Evolutionary conservation across 2,329 filamentous ascomycete genomes (phyloP).

Genomic region (Ophiostoma populinum): DNA sequence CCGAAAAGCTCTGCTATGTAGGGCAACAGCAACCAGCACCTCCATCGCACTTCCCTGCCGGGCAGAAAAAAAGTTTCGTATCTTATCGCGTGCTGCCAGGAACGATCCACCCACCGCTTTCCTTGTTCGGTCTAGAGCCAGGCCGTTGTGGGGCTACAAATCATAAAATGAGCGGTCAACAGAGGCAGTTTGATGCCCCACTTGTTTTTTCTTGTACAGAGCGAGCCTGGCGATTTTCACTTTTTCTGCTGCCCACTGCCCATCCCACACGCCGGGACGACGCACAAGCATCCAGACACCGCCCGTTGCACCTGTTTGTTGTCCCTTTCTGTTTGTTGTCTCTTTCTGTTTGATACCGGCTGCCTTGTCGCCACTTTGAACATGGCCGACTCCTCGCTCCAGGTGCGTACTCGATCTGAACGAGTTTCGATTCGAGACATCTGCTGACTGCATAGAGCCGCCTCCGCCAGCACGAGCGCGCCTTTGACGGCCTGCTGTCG

Average conservation of each 20-base stretch:
- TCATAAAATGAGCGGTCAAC: constrained; percentile 2
- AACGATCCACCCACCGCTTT: constrained; percentile 4
- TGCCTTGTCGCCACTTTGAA: background rate
- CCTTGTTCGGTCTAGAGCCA: background rate
- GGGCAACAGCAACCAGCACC: background rate
- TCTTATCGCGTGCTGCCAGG: constrained; percentile 3
- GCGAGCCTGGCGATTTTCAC: constrained; percentile 1
- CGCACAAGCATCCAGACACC: too few relatives aligned
- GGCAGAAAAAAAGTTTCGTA: constrained; percentile 9
- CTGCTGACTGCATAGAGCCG: too few relatives aligned
- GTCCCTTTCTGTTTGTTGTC: background rate
- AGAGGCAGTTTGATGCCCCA: background rate
- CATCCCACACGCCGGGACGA: background rate
- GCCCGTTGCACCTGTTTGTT: background rate
- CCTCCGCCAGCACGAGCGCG: constrained; percentile 17
- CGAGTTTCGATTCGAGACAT: too few relatives aligned
- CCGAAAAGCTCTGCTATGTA: background rate
- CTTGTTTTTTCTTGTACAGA: background rate
- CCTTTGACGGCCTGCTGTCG: constrained; percentile 74
- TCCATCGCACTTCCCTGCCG: background rate
- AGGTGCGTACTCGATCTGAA: background rate
- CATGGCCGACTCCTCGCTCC: constrained; percentile 2
- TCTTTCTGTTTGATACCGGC: background rate
- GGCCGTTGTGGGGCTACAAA: too few relatives aligned
- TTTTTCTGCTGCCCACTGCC: background rate